Evolutionary conservation across 2,329 filamentous ascomycete species (phyloP).

Genomic region (Ophiosphaerella narmari): DNA sequence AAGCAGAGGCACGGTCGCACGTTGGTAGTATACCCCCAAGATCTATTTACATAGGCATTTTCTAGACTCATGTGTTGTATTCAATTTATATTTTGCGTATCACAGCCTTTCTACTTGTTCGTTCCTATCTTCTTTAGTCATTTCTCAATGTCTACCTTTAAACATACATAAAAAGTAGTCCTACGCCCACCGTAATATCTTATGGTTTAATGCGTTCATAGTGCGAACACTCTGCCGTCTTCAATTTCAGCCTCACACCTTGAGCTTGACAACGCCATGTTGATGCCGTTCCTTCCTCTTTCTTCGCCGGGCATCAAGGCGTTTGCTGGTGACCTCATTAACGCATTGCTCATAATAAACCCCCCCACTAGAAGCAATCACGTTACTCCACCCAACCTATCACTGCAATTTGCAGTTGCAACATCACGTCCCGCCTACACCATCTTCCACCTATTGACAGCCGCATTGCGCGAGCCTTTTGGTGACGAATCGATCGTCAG

Average conservation of each 20-base stretch:
- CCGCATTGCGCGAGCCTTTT: neutral
- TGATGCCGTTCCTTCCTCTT: constrained; percentile 12
- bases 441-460: neutral
- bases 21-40: constrained; percentile 2
- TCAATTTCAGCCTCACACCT: neutral
- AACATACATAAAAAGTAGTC: too few species aligned
- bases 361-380: neutral
- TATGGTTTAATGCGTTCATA: neutral
- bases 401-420: neutral
- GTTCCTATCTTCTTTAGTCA: neutral
- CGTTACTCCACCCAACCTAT: neutral
- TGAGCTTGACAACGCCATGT: constrained; percentile 11
- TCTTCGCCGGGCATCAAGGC: constrained; percentile 5
- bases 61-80: neutral
- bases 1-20: neutral
- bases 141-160: neutral
- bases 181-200: too few species aligned
- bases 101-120: neutral
- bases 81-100: neutral
- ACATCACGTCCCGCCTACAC: neutral
- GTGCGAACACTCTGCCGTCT: neutral
- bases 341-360: constrained; percentile 6
- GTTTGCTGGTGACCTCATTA: constrained; percentile 19
- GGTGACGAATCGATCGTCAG: neutral
- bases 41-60: neutral